phyloP scores from a whole-genome alignment of 169 alveolate species.

The Cryptosporidium tyzzeri region DNA sequence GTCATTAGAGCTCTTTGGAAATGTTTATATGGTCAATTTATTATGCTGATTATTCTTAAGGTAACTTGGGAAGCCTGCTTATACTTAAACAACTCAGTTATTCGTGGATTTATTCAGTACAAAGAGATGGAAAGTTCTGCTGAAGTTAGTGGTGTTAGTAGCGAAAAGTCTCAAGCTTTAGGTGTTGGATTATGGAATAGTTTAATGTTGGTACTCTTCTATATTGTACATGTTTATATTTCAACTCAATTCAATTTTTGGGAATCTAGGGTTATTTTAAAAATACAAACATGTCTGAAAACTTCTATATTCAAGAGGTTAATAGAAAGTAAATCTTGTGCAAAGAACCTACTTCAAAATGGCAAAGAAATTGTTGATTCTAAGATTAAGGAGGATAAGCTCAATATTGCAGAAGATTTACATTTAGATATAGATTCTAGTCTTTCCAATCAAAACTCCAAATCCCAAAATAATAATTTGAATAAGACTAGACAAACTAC shows the following conservation, averaged over 20 bases:
- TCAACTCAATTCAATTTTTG: conserved; percentile 71
- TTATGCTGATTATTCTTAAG: conserved; percentile 23
- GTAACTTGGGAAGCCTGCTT: conserved; percentile 50
- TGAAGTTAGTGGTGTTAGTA: not conserved
- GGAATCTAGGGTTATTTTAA: conserved; percentile 52
- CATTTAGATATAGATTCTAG: conserved; percentile 6
- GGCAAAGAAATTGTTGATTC: conserved; percentile 34
- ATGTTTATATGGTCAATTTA: conserved; percentile 24
- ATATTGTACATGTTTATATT: conserved; percentile 38
- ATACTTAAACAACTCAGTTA: conserved; percentile 36
- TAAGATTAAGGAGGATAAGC: conserved; percentile 1
- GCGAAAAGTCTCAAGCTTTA: not conserved
- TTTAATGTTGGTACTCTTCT: conserved; percentile 16
- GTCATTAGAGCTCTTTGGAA: conserved; percentile 71
- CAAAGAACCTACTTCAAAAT: conserved; percentile 21
- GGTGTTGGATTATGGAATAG: conserved; percentile 30
- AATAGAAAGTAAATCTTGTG: conserved; percentile 58
- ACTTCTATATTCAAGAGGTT: conserved; percentile 55
- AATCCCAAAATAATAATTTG: not conserved
- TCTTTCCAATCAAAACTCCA: not conserved
- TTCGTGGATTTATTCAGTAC: conserved; percentile 60
- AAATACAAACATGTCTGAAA: conserved; percentile 66
- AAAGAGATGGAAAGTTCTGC: conserved; percentile 49
- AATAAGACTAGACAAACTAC: not conserved
- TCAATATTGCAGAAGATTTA: not conserved